These are phyloP conservation scores for Stephania cephalantha DNA, from an alignment of 164 flowering plant species.

Conservation along the genomic window DNA sequence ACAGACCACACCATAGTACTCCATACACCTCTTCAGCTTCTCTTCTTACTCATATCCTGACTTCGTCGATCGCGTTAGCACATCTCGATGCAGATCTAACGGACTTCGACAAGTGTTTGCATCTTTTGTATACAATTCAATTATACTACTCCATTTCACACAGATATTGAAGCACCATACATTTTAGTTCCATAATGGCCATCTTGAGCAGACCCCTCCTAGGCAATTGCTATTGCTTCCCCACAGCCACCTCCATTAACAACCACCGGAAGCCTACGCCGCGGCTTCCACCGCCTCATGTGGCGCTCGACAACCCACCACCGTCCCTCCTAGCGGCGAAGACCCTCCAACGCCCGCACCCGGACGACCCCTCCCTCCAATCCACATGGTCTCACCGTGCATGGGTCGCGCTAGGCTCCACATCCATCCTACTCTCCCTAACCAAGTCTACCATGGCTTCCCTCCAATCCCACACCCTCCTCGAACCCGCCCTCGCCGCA, in stretches of 20 bases:
- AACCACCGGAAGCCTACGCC: neutral
- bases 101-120: too few species aligned
- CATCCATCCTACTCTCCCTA: slow-evolving; percentile 44
- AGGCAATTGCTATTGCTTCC: slow-evolving; percentile 1
- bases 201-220: slow-evolving; percentile 24
- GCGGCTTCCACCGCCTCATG: neutral
- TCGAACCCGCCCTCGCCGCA: slow-evolving; percentile 56
- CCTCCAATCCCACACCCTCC: slow-evolving; percentile 22
- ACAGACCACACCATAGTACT: too few species aligned
- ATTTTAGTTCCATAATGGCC: slow-evolving; percentile 28
- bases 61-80: too few species aligned
- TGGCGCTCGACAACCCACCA: neutral
- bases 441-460: slow-evolving; percentile 34
- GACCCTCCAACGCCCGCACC: slow-evolving; percentile 4
- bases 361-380: slow-evolving; percentile 35
- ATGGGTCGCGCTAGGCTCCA: slow-evolving; percentile 74
- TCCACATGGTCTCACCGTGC: slow-evolving; percentile 85
- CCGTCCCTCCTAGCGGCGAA: neutral
- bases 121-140: too few species aligned
- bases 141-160: neutral
- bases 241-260: slow-evolving; percentile 25
- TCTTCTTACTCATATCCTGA: too few species aligned
- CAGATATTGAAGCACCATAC: too few species aligned
- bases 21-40: too few species aligned
- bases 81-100: too few species aligned